Evolutionary conservation across 352 stramenopile species (phyloP), one percentile per base, ranked within the genome.

Genomic region (Phytophthora colocasiae): DNA sequence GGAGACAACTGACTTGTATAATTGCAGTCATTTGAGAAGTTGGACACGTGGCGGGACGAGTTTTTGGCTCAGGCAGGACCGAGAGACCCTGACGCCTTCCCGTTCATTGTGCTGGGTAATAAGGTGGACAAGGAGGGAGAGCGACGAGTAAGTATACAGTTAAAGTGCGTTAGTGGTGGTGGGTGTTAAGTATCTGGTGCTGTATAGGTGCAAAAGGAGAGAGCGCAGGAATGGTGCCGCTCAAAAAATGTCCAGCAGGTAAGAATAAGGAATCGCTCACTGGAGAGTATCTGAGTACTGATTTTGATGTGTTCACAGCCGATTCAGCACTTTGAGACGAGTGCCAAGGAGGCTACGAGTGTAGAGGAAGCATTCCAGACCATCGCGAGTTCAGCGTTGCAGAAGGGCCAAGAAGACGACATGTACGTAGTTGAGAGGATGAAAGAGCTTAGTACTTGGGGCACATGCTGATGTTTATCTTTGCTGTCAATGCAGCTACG

Each of bases 51-150:
- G 98, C 83, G 95, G 44, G 92, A 98, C 58, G 96, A 99, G 72
- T 99, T 99, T 79, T 77, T 99, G 43, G 86, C 88, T 46, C 95
- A 99, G 71, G 92, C 97, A 1, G 89, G 85, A 1, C 84, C 84
- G 11, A 82, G 87, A 51, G 94, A 99, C 55, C 87, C 85, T 5
- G 95, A 98, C 43, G 81, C 90, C 46, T 99, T 99, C 80, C 96
- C 97, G 31, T 99, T 99, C 78, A 96, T 99, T 49, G 92, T 99
- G 11, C 71, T 99, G 40, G 98, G 97, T 32, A 99, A 99, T 77
- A 99, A 99, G 80, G 95, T 98, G 34, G 97, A 99, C 87, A 97
- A 98, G 66, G 90, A 98, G 60, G 48, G 71, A 17, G 89, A 97
- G 39, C 72, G 92, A 65, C 87, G 87, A 53, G 91, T 82, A 19